Conservation (phyloP, 2,329 filamentous ascomycete genomes). For the Exophiala sp. region DNA sequence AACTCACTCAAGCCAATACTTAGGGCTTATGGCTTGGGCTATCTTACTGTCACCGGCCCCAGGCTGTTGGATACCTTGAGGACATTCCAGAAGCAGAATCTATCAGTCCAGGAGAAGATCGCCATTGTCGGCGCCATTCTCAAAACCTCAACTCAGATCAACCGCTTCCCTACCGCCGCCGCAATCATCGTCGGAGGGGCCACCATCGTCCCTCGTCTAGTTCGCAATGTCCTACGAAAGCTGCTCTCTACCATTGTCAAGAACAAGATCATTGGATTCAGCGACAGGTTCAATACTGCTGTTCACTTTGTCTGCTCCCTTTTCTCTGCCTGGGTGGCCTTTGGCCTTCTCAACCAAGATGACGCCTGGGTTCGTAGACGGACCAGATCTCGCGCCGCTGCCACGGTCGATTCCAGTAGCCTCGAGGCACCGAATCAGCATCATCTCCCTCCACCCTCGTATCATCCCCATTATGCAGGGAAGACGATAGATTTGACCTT, state of each 20-base stretch:
- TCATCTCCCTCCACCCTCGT: constrained; percentile 18
- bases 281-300: background rate
- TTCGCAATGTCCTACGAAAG: constrained; percentile 30
- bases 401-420: constrained; percentile 8
- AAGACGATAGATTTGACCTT: constrained; percentile 75
- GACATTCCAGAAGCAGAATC: constrained; percentile 32
- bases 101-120: constrained; percentile 33
- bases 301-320: constrained; percentile 42
- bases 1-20: constrained; percentile 31
- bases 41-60: constrained; percentile 44
- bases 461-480: constrained; percentile 51
- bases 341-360: constrained; percentile 43
- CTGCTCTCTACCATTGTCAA: constrained; percentile 22
- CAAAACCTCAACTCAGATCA: constrained; percentile 25
- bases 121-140: constrained; percentile 29
- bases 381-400: constrained; percentile 16
- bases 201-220: constrained; percentile 39
- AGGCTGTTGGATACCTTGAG: constrained; percentile 39
- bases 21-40: constrained; percentile 46
- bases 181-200: constrained; percentile 49
- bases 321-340: constrained; percentile 46
- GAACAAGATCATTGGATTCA: background rate
- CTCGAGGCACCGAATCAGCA: constrained; percentile 18
- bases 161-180: constrained; percentile 36
- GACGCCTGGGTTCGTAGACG: constrained; percentile 24